Base-by-base conservation (phyloP, 129 eudicot genomes). In the Calendula officinalis region DNA sequence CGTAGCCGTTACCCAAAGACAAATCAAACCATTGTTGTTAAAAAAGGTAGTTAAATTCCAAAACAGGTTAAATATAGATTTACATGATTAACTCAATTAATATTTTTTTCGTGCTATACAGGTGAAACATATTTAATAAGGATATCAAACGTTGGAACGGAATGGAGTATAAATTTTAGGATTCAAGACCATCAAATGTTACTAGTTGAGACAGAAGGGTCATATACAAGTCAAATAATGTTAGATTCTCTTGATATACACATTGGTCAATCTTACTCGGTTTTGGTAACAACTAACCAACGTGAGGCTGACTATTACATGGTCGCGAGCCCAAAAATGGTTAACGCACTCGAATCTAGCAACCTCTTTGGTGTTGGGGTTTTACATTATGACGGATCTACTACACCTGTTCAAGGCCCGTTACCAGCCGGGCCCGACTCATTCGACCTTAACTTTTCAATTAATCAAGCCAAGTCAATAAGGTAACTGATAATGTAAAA, bases 211-310 rank as follows among this genome's bases (percentile, higher is more conserved):
- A 80, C 85, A 1, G 89, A 83, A 39, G 85, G 89, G 64, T 77
- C 89, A 11, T 83, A 83, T 54, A 80, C 83, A 11, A 76, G 71
- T 71, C 82, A 80, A 62, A 46, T 69, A 50, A 60, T 64, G 14
- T 64, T 80, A 60, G 79, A 84, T 49, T 71, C 79, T 2, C 75
- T 81, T 1, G 90, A 84, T 44, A 39, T 84, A 27, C 90, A 84
- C n/a, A 82, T 84, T 11, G 90, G 90, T 17, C 90, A 84, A 36
- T 84, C 90, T 10, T 84, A 80, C 70, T 80, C 90, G 46, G 80
- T 84, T 66, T 68, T 84, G 8, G 68, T 84, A 43, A 84, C 83
- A 36, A 38, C 80, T 0, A 64, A 75, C 77, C 77, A 73, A 41
- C 56, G 62, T 12, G 69, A 57, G 13, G 73, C 73, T 4, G 82